Conservation (phyloP, 768 basidiomycete species). For the Xerocomus potaroensis region DNA sequence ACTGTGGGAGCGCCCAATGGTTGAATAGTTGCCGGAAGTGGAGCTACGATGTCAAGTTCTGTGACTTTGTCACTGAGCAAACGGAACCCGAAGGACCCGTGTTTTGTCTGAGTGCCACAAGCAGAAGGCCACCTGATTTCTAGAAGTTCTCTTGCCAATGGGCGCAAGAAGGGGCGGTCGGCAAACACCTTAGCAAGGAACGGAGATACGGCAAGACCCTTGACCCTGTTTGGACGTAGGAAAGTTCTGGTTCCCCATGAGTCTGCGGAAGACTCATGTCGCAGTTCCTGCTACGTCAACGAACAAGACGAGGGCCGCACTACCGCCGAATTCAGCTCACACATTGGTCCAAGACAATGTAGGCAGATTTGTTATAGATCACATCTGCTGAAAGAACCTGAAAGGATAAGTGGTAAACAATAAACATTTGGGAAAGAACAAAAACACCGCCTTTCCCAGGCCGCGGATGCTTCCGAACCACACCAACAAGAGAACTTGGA, state of each 20-base stretch:
- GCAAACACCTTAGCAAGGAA: background rate
- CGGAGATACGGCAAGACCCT: background rate
- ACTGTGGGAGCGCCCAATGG: constrained; percentile 4
- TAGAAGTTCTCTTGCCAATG: background rate
- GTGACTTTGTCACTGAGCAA: background rate
- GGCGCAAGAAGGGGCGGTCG: background rate
- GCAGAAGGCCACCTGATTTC: background rate
- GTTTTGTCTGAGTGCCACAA: background rate
- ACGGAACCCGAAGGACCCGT: background rate
- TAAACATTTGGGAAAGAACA: background rate
- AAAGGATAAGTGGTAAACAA: background rate
- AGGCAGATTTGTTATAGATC: no score
- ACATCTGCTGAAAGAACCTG: background rate
- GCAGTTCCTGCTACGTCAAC: background rate
- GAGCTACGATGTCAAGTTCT: background rate
- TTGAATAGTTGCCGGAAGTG: background rate
- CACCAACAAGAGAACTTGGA: background rate
- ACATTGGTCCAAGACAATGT: no score
- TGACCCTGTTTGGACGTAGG: no score
- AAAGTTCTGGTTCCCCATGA: background rate
- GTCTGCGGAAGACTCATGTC: background rate
- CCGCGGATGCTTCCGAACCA: no score
- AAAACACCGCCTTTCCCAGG: no score
- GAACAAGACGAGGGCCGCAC: background rate
- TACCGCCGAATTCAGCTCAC: background rate